Base-by-base conservation (phyloP, 2,329 filamentous ascomycete genomes). In the Hypoxylon sp. region DNA sequence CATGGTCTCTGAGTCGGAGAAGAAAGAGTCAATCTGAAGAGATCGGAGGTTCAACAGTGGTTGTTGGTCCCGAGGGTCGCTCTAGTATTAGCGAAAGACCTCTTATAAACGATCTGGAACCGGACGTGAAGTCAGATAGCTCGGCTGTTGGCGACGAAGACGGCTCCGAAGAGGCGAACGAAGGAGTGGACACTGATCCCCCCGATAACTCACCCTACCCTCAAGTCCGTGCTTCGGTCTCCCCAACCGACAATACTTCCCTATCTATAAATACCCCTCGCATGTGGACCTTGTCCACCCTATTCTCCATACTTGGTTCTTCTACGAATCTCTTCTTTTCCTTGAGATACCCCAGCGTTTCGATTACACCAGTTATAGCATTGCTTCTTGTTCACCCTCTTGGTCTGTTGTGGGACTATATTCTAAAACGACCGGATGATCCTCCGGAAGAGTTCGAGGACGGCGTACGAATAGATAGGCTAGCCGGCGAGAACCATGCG, bases 281-380 rank as follows among this genome's bases (percentile, higher is more conserved):
- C 59, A 96, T 96, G 93, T 96, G 93, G 93, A 85, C 85, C 32
- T 79, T 96, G 17, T 93, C 92, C n/a, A 85, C 93, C 36, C 76
- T 96, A 9, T 96, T 96, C 78, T 90, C 93, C 7, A 85, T 96
- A 38, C 86, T 94, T 41, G 93, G 93, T 67, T 95, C 93, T 50
- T 92, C 91, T 1, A 93, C 92, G 36, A 96, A 96, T 79, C 82
- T 97, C 43, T 96, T 97, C 82, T 97, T 97, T 83, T 94, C 93
- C 36, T 83, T 97, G 77, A 87, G 93, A 86, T 97, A 96, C 84
- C 93, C 93, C 28, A 96, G 93, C 79, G 93, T 97, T 78, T 91
- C 92, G 67, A 95, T 97, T 75, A 95, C 93, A 21, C 93, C 93
- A 41, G 92, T 97, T 72, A 97, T 97, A 82, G 93, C 93, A 30